These are phyloP conservation scores for Aspergillus ruber DNA, from an alignment of 2,329 filamentous ascomycete species.

Conservation along the genomic window DNA sequence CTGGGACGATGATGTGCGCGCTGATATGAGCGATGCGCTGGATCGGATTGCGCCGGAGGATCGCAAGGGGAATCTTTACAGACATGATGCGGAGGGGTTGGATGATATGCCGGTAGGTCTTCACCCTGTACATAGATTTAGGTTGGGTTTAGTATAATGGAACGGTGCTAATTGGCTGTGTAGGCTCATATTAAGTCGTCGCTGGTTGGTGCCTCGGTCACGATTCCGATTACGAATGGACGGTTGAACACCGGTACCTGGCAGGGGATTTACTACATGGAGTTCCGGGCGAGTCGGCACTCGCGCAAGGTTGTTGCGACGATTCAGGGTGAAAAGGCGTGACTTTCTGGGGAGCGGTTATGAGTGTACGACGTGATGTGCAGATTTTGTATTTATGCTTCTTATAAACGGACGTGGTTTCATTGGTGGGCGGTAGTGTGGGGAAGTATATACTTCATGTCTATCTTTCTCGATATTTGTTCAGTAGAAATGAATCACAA, in stretches of 20 bases:
- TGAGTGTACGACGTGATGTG: slow-evolving; percentile 5
- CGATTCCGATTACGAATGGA: slow-evolving; percentile 84
- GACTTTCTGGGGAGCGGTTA: slow-evolving; percentile 16
- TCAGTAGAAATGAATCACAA: background rate
- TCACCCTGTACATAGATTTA: too few species aligned
- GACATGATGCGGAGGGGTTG: slow-evolving; percentile 75
- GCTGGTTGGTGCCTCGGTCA: slow-evolving; percentile 80
- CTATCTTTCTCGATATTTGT: slow-evolving; percentile 2
- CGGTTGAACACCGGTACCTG: slow-evolving; percentile 60
- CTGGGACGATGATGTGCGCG: slow-evolving; percentile 74
- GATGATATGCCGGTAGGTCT: slow-evolving; percentile 77
- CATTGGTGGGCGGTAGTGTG: background rate
- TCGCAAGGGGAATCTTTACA: slow-evolving; percentile 67
- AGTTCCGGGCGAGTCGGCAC: slow-evolving; percentile 74
- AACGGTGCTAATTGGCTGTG: background rate
- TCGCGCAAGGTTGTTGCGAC: slow-evolving; percentile 80
- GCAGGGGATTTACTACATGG: slow-evolving; percentile 83
- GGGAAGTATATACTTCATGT: background rate
- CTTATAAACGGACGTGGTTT: background rate
- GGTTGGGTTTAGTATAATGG: too few species aligned
- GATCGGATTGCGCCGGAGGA: slow-evolving; percentile 86
- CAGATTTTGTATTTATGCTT: background rate
- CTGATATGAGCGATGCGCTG: slow-evolving; percentile 88
- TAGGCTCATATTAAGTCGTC: slow-evolving; percentile 90
- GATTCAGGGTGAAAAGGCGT: slow-evolving; percentile 74